Conservation (phyloP, 768 basidiomycete species). For the Russula olivacea region DNA sequence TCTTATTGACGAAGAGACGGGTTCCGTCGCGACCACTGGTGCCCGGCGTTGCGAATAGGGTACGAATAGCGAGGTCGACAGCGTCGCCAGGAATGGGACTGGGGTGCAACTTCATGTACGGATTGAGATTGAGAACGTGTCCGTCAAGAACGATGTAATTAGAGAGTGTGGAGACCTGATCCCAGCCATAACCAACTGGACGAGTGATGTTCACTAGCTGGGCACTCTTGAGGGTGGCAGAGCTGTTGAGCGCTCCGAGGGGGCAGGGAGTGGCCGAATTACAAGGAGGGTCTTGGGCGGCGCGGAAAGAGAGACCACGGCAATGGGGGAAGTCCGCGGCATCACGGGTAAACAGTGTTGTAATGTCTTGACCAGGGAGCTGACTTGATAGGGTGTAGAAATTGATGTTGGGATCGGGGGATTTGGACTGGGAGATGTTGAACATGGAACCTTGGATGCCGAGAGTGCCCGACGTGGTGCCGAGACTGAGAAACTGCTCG, state of each 20-base stretch:
- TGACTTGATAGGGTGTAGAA: constrained; percentile 50
- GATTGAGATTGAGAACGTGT: constrained; percentile 84
- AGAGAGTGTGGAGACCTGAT: constrained; percentile 63
- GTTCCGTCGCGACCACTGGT: constrained; percentile 84
- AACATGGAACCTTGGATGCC: constrained; percentile 72
- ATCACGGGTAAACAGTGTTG: constrained; percentile 73
- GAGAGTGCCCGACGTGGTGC: constrained; percentile 54
- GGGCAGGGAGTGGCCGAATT: constrained; percentile 53
- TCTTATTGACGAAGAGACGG: constrained; percentile 71
- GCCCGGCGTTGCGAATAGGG: constrained; percentile 47
- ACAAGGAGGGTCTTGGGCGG: constrained; percentile 75
- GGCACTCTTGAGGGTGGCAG: constrained; percentile 54
- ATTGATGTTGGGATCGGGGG: constrained; percentile 44
- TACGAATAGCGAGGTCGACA: constrained; percentile 80
- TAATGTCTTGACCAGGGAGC: constrained; percentile 80
- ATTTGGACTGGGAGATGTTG: constrained; percentile 55
- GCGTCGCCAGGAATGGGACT: constrained; percentile 60
- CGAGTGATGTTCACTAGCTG: constrained; percentile 59
- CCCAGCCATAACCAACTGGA: constrained; percentile 87
- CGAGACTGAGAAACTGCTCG: constrained; percentile 44
- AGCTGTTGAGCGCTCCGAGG: constrained; percentile 51
- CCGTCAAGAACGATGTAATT: constrained; percentile 91
- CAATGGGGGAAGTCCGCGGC: constrained; percentile 63
- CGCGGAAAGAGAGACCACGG: constrained; percentile 51
- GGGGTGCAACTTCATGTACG: constrained; percentile 75